Conservation (phyloP, 495 filamentous ascomycete species). For the Recurvomyces mirabilis region DNA sequence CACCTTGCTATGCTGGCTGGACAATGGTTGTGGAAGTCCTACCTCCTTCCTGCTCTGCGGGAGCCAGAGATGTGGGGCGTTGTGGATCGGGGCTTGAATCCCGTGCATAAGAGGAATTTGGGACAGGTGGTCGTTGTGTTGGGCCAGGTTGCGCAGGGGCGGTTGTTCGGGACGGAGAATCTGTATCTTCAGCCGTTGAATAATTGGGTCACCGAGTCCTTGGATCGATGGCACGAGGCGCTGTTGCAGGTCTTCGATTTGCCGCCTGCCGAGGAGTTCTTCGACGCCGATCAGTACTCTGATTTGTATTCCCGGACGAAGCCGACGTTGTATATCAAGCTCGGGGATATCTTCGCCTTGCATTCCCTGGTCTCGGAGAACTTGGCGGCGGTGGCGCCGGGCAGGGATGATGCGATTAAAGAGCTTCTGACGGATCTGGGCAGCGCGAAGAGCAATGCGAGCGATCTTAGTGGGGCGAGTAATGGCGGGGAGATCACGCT, state of each 20-base stretch:
- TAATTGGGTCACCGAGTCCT: slow-evolving; percentile 73
- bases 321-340: slow-evolving; percentile 95
- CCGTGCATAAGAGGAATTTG: slow-evolving; percentile 87
- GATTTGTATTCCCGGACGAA: slow-evolving; percentile 92
- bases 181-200: slow-evolving; percentile 93
- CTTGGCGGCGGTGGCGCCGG: slow-evolving; percentile 61
- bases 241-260: slow-evolving; percentile 53
- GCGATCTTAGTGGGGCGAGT: slow-evolving; percentile 66
- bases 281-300: slow-evolving; percentile 97
- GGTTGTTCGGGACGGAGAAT: slow-evolving; percentile 84
- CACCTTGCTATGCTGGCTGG: slow-evolving; percentile 72
- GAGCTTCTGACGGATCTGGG: slow-evolving; percentile 89
- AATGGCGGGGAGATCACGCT: slow-evolving; percentile 76
- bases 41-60: slow-evolving; percentile 77
- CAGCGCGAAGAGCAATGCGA: slow-evolving; percentile 90
- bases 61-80: slow-evolving; percentile 85
- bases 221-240: slow-evolving; percentile 66
- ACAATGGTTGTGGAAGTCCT: slow-evolving; percentile 87
- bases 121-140: slow-evolving; percentile 85
- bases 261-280: slow-evolving; percentile 77
- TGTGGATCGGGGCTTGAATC: slow-evolving; percentile 72
- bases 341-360: slow-evolving; percentile 93
- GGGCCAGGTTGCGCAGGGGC: slow-evolving; percentile 71
- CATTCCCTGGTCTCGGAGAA: slow-evolving; percentile 78
- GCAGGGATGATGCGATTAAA: slow-evolving; percentile 74